These are phyloP conservation scores for Thraustotheca clavata DNA, from an alignment of 352 stramenopile species.

Conservation along the genomic window DNA sequence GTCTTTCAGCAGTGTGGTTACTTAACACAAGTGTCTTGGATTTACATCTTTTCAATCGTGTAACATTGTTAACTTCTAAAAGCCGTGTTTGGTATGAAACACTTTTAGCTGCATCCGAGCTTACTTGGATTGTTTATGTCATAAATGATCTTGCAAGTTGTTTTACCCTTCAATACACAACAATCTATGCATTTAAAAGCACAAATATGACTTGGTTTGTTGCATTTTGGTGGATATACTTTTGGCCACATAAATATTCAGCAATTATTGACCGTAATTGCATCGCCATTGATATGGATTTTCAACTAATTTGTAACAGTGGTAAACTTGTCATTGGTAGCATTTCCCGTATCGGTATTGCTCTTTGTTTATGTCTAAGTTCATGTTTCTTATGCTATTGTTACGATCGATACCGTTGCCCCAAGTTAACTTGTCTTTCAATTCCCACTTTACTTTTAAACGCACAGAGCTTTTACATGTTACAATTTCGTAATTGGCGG, in stretches of 20 bases:
- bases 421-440: no score
- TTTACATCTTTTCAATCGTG: neutral
- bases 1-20: neutral
- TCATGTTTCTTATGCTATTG: neutral
- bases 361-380: neutral
- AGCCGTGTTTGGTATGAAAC: conserved; percentile 10
- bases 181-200: neutral
- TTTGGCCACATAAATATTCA: neutral
- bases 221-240: neutral
- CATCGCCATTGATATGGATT: conserved; percentile 12
- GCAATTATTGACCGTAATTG: neutral
- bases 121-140: conserved; percentile 13
- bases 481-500: neutral
- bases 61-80: neutral
- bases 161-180: neutral
- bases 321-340: neutral
- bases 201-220: neutral
- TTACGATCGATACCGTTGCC: neutral
- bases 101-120: neutral
- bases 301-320: neutral
- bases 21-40: neutral
- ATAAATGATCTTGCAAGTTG: conserved; percentile 10
- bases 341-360: neutral
- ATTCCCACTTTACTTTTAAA: neutral
- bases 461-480: conserved; percentile 8